Percentiles rank a stretch among this genome's conserved stretches.
These are phyloP conservation scores for Xylariaceae sp. DNA, from an alignment of 2,329 filamentous ascomycete species.

Conservation along the genomic window DNA sequence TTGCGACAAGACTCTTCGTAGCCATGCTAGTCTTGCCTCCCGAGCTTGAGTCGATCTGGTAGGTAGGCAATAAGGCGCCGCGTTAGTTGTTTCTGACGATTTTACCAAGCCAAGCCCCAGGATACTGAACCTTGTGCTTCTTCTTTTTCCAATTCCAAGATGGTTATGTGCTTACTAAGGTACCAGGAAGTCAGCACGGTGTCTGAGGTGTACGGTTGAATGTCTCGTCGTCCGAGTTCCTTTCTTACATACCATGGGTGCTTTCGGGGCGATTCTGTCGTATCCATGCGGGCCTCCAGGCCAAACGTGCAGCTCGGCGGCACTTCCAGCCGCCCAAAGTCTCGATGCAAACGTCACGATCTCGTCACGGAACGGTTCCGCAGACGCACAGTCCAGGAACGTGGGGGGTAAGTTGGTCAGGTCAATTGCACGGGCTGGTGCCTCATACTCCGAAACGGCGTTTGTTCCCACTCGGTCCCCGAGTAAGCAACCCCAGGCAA, in stretches of 20 bases:
- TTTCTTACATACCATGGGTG: conserved; percentile 17
- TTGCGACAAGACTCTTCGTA: conserved; percentile 21
- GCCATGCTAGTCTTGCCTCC: conserved; percentile 27
- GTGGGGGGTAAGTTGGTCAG: conserved; percentile 29
- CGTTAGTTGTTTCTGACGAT: too few species aligned
- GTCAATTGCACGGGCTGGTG: conserved; percentile 28
- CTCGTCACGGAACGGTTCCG: conserved; percentile 34
- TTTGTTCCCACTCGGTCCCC: conserved; percentile 25
- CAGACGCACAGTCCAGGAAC: conserved; percentile 34
- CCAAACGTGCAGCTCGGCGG: conserved; percentile 34
- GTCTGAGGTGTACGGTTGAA: too few species aligned
- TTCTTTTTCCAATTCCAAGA: too few species aligned
- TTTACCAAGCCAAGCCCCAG: too few species aligned
- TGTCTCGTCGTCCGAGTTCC: too few species aligned
- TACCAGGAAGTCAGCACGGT: too few species aligned
- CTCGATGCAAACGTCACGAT: conserved; percentile 31
- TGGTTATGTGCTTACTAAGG: too few species aligned
- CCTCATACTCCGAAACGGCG: conserved; percentile 29
- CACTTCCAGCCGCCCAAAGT: conserved; percentile 31
- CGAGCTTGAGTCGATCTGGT: conserved; percentile 23
- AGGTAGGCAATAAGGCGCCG: too few species aligned
- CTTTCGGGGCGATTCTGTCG: conserved; percentile 27
- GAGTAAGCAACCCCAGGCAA: conserved; percentile 31
- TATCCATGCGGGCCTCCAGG: conserved; percentile 32
- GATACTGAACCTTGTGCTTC: too few species aligned